phyloP scores from a whole-genome alignment of 768 basidiomycete species.

The Austroboletus festivus region DNA sequence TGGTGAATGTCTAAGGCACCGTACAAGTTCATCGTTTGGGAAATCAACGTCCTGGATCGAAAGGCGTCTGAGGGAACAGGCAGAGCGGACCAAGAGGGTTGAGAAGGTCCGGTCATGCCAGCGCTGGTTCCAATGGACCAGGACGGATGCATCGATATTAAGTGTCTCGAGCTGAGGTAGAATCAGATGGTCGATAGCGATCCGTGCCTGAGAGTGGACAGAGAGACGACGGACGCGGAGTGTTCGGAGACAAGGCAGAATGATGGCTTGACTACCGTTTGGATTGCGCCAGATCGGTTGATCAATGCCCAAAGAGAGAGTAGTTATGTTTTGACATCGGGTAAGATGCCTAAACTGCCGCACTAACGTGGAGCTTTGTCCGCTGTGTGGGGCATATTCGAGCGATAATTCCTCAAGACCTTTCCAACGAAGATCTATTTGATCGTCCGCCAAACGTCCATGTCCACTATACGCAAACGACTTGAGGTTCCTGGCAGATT shows the following conservation, averaged over 20 bases:
- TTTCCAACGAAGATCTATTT: slow-evolving; percentile 11
- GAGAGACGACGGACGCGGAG: slow-evolving; percentile 18
- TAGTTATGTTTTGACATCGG: slow-evolving; percentile 20
- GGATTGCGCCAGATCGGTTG: neutral
- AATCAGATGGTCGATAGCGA: slow-evolving; percentile 9
- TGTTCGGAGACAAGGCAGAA: slow-evolving; percentile 9
- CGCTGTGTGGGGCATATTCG: slow-evolving; percentile 2
- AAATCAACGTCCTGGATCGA: slow-evolving; percentile 15
- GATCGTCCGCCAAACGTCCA: neutral
- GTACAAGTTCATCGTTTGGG: slow-evolving; percentile 17
- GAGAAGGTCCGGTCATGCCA: slow-evolving; percentile 17
- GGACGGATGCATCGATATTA: slow-evolving; percentile 12
- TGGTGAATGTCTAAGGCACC: slow-evolving; percentile 15
- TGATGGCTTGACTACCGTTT: neutral
- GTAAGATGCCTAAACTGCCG: slow-evolving; percentile 6
- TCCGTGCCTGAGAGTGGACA: neutral
- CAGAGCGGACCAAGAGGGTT: slow-evolving; percentile 15
- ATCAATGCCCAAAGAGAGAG: slow-evolving; percentile 17
- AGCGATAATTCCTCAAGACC: slow-evolving; percentile 13
- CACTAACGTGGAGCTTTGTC: slow-evolving; percentile 2
- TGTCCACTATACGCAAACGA: slow-evolving; percentile 17
- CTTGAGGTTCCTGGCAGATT: slow-evolving; percentile 11
- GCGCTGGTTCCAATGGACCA: neutral
- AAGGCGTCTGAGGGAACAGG: slow-evolving; percentile 10
- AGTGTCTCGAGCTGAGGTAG: slow-evolving; percentile 20